Conservation (phyloP, 352 stramenopile species). For the Pythium insidiosum region DNA sequence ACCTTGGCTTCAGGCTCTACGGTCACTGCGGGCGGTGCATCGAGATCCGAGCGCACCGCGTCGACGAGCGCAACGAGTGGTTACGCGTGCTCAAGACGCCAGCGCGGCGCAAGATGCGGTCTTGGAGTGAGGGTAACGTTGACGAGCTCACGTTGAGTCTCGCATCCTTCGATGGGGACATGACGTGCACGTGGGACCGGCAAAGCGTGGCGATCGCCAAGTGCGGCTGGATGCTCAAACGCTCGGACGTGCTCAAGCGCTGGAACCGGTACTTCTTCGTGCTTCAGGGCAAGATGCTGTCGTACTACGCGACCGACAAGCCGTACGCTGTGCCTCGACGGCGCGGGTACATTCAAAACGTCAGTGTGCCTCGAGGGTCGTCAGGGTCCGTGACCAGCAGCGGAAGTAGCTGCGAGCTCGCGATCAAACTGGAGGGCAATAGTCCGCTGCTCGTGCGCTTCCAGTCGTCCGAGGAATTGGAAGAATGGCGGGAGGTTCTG, state of each 20-base stretch:
- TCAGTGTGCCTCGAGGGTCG: slow-evolving; percentile 14
- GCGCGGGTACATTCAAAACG: slow-evolving; percentile 45
- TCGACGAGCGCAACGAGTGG: slow-evolving; percentile 62
- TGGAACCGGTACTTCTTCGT: slow-evolving; percentile 77
- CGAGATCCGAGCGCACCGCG: slow-evolving; percentile 56
- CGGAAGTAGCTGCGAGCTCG: slow-evolving; percentile 16
- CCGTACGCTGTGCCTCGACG: slow-evolving; percentile 62
- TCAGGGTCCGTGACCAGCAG: slow-evolving; percentile 6
- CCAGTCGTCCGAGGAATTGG: slow-evolving; percentile 18
- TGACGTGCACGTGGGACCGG: slow-evolving; percentile 43
- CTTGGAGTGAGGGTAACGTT: slow-evolving; percentile 41
- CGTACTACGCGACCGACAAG: slow-evolving; percentile 68
- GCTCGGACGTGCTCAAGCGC: slow-evolving; percentile 38
- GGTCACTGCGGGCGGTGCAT: slow-evolving; percentile 58
- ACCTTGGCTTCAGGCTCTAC: slow-evolving; percentile 60
- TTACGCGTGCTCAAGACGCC: slow-evolving; percentile 54
- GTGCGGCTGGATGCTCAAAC: slow-evolving; percentile 63
- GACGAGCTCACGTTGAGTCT: slow-evolving; percentile 48
- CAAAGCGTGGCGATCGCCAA: slow-evolving; percentile 49
- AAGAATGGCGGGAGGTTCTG: slow-evolving; percentile 20
- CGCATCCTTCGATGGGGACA: slow-evolving; percentile 46
- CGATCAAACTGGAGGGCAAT: slow-evolving; percentile 17
- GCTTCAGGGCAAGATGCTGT: slow-evolving; percentile 57
- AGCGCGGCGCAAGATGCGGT: slow-evolving; percentile 45
- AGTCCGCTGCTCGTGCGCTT: slow-evolving; percentile 15